A percentile compares a stretch with the other conserved stretches of the same genome.
These are phyloP conservation scores for Phytopythium sindhum DNA, from an alignment of 352 stramenopile genomes.

Conservation along the genomic window DNA sequence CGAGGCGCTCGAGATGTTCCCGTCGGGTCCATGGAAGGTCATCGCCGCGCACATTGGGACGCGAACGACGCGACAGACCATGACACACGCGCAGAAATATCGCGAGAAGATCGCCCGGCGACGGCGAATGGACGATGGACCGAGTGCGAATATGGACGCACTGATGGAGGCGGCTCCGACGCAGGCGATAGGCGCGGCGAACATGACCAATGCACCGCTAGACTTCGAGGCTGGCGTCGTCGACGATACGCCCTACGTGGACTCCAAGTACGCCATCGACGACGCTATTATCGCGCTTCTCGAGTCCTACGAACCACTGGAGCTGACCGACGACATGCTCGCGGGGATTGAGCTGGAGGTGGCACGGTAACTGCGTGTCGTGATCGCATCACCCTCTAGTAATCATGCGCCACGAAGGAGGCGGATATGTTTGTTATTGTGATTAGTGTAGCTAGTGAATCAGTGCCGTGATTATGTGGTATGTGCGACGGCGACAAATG, in stretches of 20 bases:
- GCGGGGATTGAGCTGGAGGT: slow-evolving; percentile 1
- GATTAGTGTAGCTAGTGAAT: background rate
- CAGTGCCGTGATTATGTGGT: background rate
- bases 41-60: slow-evolving; percentile 52
- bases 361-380: background rate
- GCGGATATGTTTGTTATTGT: background rate
- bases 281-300: slow-evolving; percentile 32
- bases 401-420: background rate
- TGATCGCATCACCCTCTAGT: background rate
- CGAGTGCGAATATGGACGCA: background rate
- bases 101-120: slow-evolving; percentile 47
- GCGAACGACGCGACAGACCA: slow-evolving; percentile 49
- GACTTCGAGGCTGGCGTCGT: background rate
- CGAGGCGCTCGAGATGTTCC: slow-evolving; percentile 32
- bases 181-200: background rate
- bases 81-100: slow-evolving; percentile 50
- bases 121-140: slow-evolving; percentile 10
- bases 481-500: background rate
- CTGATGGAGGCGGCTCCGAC: background rate
- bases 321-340: slow-evolving; percentile 17
- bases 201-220: background rate
- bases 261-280: slow-evolving; percentile 15
- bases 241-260: slow-evolving; percentile 5
- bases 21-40: slow-evolving; percentile 31
- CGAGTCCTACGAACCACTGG: slow-evolving; percentile 34